A percentile compares a stretch with the other conserved stretches of the same genome.
Conservation (phyloP, 495 filamentous ascomycete species). For the Talaromyces stipitatus region DNA sequence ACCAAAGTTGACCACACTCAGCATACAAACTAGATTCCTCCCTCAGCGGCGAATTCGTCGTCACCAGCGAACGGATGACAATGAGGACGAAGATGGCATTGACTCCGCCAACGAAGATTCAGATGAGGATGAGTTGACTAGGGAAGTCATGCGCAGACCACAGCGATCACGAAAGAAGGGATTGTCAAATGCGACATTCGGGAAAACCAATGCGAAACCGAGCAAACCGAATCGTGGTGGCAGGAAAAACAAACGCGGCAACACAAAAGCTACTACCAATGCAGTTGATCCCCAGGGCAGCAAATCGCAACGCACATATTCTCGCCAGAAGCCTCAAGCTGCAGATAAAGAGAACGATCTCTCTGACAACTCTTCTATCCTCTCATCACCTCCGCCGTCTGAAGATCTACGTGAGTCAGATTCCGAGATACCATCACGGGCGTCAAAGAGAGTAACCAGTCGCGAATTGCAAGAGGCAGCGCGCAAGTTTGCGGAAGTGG, state of each 20-base stretch:
- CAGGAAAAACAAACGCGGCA: background rate
- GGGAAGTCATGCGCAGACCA: constrained; percentile 20
- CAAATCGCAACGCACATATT: constrained; percentile 4
- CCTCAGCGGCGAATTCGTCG: constrained; percentile 33
- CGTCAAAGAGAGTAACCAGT: constrained; percentile 17
- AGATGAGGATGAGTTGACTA: constrained; percentile 35
- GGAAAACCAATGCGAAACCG: constrained; percentile 12
- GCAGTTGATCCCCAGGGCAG: constrained; percentile 3
- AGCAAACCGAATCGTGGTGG: constrained; percentile 20
- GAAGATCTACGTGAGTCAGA: constrained; percentile 24
- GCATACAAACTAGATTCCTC: constrained; percentile 39
- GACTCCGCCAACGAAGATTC: constrained; percentile 16
- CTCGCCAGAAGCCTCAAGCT: constrained; percentile 7
- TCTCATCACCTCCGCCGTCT: constrained; percentile 32
- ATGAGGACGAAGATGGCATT: constrained; percentile 21
- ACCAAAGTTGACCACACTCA: constrained; percentile 30
- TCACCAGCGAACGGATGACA: constrained; percentile 22
- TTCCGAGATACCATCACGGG: constrained; percentile 1
- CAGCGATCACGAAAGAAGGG: background rate
- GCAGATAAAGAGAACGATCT: constrained; percentile 26
- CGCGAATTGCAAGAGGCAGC: constrained; percentile 30
- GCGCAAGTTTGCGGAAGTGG: constrained; percentile 59
- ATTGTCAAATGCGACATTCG: background rate
- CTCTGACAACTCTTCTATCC: constrained; percentile 21
- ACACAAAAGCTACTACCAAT: background rate